phyloP scores from a whole-genome alignment of 805 yeast species.

The Monosporozyma yasuniensis region DNA sequence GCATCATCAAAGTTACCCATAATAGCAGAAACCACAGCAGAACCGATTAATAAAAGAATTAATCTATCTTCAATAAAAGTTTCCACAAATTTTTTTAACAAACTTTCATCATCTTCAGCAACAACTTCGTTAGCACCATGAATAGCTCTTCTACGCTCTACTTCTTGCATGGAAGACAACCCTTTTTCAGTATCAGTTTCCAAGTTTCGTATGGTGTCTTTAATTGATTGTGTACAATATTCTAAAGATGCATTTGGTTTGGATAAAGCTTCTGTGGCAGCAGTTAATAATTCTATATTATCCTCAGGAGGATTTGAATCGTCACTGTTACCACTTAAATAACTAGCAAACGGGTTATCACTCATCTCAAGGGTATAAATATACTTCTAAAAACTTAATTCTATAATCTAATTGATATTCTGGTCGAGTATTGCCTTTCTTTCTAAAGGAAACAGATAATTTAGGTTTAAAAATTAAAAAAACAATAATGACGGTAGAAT shows the following conservation, averaged over 20 bases:
- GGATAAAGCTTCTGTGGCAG: conserved; percentile 21
- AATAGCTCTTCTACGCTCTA: conserved; percentile 55
- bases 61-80: conserved; percentile 88
- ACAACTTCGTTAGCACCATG: conserved; percentile 78
- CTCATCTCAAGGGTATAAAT: conserved; percentile 16
- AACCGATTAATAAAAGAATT: conserved; percentile 78
- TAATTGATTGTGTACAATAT: conserved; percentile 52
- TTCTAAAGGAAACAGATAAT: background rate
- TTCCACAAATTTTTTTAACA: conserved; percentile 62
- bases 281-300: conserved; percentile 9
- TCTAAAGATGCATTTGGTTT: conserved; percentile 49
- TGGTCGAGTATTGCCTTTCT: background rate
- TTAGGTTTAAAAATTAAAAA: background rate
- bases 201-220: conserved; percentile 55
- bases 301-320: conserved; percentile 1
- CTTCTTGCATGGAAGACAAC: conserved; percentile 58
- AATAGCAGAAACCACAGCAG: conserved; percentile 75
- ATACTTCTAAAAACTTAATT: background rate
- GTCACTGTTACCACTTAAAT: background rate
- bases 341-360: conserved; percentile 29
- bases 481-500: background rate
- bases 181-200: conserved; percentile 57
- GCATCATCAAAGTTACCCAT: conserved; percentile 98
- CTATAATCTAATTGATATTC: background rate
- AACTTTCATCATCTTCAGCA: conserved; percentile 65